Evolutionary conservation across 495 filamentous ascomycete species (phyloP).

Genomic region (Hyphodiscus hymeniophilus): DNA sequence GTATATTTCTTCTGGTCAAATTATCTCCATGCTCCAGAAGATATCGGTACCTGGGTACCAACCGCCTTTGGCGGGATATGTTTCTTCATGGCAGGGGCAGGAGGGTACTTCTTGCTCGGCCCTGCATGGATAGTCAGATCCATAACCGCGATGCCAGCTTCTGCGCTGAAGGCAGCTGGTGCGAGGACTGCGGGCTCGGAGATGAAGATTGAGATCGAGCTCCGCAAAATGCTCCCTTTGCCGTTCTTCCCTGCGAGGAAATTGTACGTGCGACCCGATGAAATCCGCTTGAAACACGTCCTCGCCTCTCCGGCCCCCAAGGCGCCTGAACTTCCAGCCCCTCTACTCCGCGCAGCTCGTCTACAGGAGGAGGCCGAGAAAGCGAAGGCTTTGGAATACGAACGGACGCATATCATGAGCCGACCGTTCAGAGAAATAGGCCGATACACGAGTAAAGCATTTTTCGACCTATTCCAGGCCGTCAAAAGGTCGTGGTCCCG

Average conservation of each 20-base stretch:
- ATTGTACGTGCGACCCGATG: constrained; percentile 14
- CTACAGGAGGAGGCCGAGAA: constrained; percentile 24
- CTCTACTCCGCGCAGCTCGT: too few relatives aligned
- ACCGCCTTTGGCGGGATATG: constrained; percentile 35
- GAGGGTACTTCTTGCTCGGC: constrained; percentile 36
- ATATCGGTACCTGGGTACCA: constrained; percentile 33
- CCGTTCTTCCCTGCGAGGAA: constrained; percentile 20
- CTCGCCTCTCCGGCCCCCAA: constrained; percentile 1
- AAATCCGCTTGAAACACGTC: constrained; percentile 2
- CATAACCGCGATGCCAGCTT: constrained; percentile 26
- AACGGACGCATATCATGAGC: constrained; percentile 37
- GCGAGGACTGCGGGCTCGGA: neutral
- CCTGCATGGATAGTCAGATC: constrained; percentile 31
- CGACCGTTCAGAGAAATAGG: constrained; percentile 37
- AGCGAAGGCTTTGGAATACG: constrained; percentile 25
- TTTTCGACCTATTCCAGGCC: constrained; percentile 24
- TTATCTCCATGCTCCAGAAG: constrained; percentile 34
- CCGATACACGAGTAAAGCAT: constrained; percentile 27
- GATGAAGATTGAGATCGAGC: constrained; percentile 20
- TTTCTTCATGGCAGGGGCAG: constrained; percentile 36
- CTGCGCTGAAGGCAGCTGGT: neutral
- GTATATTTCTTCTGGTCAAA: constrained; percentile 44
- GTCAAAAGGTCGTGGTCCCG: constrained; percentile 33
- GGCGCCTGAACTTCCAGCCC: too few relatives aligned
- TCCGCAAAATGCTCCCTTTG: constrained; percentile 20